phyloP scores from a whole-genome alignment of 768 basidiomycete species.

The Pisolithus tinctorius region DNA sequence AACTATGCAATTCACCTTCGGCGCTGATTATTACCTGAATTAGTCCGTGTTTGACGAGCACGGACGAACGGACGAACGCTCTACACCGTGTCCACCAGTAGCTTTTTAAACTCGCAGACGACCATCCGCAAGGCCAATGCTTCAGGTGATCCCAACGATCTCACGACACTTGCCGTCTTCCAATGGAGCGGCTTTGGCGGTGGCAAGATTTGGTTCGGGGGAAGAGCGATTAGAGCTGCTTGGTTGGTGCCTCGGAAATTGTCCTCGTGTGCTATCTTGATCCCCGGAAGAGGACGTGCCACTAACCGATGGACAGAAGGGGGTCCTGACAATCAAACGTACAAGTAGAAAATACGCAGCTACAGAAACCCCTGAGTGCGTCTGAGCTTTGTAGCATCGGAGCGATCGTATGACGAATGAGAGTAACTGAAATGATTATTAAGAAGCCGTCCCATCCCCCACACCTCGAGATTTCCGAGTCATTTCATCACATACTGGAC shows the following conservation, averaged over 20 bases:
- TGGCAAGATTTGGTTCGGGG: not conserved
- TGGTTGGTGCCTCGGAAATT: not conserved
- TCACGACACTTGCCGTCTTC: not conserved
- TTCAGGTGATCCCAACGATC: not conserved
- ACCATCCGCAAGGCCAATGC: not conserved
- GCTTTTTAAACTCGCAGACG: not conserved
- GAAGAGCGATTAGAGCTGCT: not conserved
- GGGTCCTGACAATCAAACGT: slow-evolving; percentile 1
- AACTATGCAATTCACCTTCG: not conserved
- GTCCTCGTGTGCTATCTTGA: not conserved
- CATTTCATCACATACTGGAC: slow-evolving; percentile 13
- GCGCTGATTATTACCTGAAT: not conserved
- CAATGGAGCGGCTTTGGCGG: not conserved
- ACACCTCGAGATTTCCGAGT: slow-evolving; percentile 3
- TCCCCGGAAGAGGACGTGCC: not conserved
- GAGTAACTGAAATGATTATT: not conserved
- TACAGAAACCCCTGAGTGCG: not conserved
- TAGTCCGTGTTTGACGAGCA: not conserved
- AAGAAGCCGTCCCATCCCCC: not conserved
- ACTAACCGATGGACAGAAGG: slow-evolving; percentile 3
- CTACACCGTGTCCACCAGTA: not conserved
- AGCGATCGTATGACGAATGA: not conserved
- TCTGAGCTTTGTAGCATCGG: not conserved
- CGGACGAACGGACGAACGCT: not conserved
- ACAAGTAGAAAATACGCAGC: not conserved